Evolutionary conservation across 2,329 filamentous ascomycete genomes (phyloP), one percentile per base, ranked within the genome.

Genomic region (Sarocladiaceae sp.): DNA sequence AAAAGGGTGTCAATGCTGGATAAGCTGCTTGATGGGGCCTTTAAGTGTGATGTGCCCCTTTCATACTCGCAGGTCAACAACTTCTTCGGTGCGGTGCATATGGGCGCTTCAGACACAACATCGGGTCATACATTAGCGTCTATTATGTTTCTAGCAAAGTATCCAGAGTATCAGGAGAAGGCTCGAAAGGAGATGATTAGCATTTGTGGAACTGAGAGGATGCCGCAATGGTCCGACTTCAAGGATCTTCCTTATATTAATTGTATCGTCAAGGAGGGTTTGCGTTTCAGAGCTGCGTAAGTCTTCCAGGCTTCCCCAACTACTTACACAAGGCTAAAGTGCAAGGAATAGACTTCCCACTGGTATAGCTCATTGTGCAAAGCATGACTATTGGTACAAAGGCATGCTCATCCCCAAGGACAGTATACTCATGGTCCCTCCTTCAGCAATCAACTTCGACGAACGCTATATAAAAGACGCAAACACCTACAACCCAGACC

Each of bases 351-450:
- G 31, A 6, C 8, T 59, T 0, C 66, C 65, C 0, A 44, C 66
- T 2, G 60, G 62, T 1, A 63, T 78, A 3, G 62, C 68, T 2
- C 67, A 73, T 51, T 60, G 60, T 2, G 66, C 72, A 20, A 55
- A 60, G 17, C 60, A 63, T 28, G 71, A 75, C 48, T 69, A 71
- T 50, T 62, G 57, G 55, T 63, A 70, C 44, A 65, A 69, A 42
- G 72, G 70, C 13, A 68, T 67, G 18, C 58, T 62, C 4, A 65
- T 76, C 28, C 72, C 74, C 3, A 70, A 67, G 31, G 67, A 17
- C 10, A 31, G 44, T 28, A 13, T 20, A 65, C 1, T 66, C 64
- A 4, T 58, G 72, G 5, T 59, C 75, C 4, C 58, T 71, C 3
- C 71, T 10, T 8, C 8, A 37, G 8, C 11, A 12, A n/a, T 37